phyloP scores from a whole-genome alignment of 2,329 filamentous ascomycete species.

The Chaetothyriales sp. region DNA sequence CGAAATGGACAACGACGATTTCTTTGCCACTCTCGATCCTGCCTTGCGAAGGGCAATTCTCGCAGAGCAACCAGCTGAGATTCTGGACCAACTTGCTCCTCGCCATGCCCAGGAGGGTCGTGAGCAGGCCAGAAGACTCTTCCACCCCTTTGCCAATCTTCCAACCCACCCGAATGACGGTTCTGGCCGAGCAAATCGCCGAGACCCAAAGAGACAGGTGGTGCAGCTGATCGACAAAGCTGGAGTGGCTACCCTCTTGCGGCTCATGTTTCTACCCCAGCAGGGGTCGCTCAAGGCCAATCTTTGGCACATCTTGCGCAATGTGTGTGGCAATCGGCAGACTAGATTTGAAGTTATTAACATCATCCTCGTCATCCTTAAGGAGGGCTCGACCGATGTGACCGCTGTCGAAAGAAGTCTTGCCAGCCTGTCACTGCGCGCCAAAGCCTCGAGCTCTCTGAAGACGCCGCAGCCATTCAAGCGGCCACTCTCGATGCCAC shows the following conservation, averaged over 20 bases:
- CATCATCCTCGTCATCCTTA: slow-evolving; percentile 78
- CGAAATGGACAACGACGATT: slow-evolving; percentile 87
- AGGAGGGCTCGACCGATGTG: slow-evolving; percentile 88
- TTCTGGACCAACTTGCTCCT: slow-evolving; percentile 67
- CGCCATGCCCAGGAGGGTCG: slow-evolving; percentile 78
- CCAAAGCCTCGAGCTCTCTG: slow-evolving; percentile 60
- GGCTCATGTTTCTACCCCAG: slow-evolving; percentile 96
- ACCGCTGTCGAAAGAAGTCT: slow-evolving; percentile 92
- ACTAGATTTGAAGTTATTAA: slow-evolving; percentile 89
- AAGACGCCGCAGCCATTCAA: slow-evolving; percentile 74
- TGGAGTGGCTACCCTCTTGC: slow-evolving; percentile 84
- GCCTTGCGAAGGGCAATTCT: slow-evolving; percentile 72
- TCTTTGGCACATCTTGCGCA: slow-evolving; percentile 72
- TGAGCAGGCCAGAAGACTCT: slow-evolving; percentile 44
- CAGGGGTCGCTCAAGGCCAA: slow-evolving; percentile 72
- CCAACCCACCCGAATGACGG: slow-evolving; percentile 15
- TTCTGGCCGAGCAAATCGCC: slow-evolving; percentile 14
- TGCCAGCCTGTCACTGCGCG: slow-evolving; percentile 76
- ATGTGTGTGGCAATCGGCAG: slow-evolving; percentile 91
- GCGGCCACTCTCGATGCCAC: slow-evolving; percentile 52
- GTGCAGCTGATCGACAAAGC: slow-evolving; percentile 96
- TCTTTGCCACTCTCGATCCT: slow-evolving; percentile 77
- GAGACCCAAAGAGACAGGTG: slow-evolving; percentile 48
- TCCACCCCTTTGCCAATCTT: slow-evolving; percentile 38
- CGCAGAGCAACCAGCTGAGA: slow-evolving; percentile 78